Evolutionary conservation across 202 grass and related monocot genomes (phyloP).

Genomic region (Schoenoplectus triqueter): DNA sequence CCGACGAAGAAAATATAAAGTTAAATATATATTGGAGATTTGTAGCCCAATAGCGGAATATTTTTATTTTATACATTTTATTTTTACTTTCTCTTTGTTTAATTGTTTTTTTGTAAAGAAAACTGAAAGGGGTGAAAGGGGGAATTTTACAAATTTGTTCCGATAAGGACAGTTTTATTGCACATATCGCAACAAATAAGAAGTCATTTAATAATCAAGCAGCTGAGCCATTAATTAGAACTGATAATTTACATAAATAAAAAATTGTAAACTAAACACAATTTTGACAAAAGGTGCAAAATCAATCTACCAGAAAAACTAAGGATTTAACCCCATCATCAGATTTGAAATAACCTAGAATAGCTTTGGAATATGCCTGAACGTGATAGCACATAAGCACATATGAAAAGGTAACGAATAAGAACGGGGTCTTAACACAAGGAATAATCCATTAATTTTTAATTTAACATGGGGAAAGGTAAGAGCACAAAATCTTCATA

Average conservation of each 20-base stretch:
- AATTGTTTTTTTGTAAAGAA: neutral
- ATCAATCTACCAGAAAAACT: neutral
- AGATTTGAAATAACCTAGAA: slow-evolving; percentile 32
- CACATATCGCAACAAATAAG: neutral
- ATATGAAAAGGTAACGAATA: slow-evolving; percentile 33
- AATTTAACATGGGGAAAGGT: slow-evolving; percentile 9
- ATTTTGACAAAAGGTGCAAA: neutral
- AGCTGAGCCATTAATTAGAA: neutral
- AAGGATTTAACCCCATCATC: neutral
- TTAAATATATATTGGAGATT: neutral
- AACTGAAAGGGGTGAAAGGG: neutral
- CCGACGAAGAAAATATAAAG: neutral
- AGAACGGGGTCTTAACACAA: slow-evolving; percentile 20
- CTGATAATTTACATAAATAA: neutral
- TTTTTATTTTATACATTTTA: neutral
- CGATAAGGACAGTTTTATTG: neutral
- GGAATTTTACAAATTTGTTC: neutral
- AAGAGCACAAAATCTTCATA: slow-evolving; percentile 15
- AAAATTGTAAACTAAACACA: no score
- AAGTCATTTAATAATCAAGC: neutral
- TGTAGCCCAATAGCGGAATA: neutral
- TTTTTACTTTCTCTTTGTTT: neutral
- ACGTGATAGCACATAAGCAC: neutral
- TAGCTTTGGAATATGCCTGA: slow-evolving; percentile 36
- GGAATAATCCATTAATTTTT: neutral